Evolutionary conservation across 352 stramenopile genomes (phyloP), one percentile per base, ranked within the genome.

Genomic region (Phytophthora pseudosyringae): DNA sequence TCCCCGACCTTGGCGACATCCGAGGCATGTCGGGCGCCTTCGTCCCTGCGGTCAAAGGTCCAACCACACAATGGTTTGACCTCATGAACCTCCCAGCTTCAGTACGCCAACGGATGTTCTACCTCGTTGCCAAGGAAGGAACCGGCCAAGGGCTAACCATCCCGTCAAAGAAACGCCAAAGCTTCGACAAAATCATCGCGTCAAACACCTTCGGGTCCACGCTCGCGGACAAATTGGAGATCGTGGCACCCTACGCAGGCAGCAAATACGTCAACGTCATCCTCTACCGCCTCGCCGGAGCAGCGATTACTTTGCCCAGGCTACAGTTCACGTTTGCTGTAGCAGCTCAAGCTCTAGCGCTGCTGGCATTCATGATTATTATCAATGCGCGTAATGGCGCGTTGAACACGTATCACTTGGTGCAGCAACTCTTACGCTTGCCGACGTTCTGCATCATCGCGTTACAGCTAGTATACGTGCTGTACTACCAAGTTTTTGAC

Each of bases 401-500:
- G 0, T 35, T 74, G 15, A 61, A 57, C 28, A 75, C 68, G 8
- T 74, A 72, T 50, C 68, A 80, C 26, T 47, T 80, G 25, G 60
- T 80, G 12, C 62, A 74, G 3, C 72, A 80, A 50, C 33, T 76
- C 10, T 40, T 80, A 8, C 59, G 72, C 18, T 61, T 80, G 8
- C 68, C 72, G 16, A 75, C 64, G 26, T 77, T 77, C 50, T 72
- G 41, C 47, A 75, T 80, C 60, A 76, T 80, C 16, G 70, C 68
- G 15, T 51, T 76, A 9, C 59, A 80, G 36, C 36, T 80, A 16
- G 35, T 80, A 11, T 80, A 77, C 58, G 68, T 80, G 52, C 36
- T 76, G 38, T 80, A 80, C 68, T 80, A 72, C 53, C 72, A 80
- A 53, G 75, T 80, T 36, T 76, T 77, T 49, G 64, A 64, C 51